phyloP scores from a whole-genome alignment of 164 flowering plant genomes.

The Hamamelis virginiana region DNA sequence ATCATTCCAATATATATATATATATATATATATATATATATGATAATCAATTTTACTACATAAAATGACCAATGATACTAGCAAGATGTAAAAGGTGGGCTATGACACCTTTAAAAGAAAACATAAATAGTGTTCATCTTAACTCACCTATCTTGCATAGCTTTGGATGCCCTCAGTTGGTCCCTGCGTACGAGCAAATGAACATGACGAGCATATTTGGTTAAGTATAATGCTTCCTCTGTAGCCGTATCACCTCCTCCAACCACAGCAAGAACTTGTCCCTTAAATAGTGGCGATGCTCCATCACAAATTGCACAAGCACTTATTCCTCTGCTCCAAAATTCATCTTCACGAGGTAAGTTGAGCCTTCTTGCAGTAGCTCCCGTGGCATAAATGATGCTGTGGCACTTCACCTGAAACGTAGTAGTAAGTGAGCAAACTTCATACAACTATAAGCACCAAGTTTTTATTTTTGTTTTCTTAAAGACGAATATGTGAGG shows the following conservation, averaged over 20 bases:
- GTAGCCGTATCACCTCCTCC: slow-evolving; percentile 99
- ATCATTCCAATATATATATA: too few species aligned
- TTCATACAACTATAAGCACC: not conserved
- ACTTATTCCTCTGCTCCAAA: slow-evolving; percentile 97
- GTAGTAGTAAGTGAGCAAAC: not conserved
- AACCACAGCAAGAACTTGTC: slow-evolving; percentile 94
- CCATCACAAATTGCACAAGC: slow-evolving; percentile 99
- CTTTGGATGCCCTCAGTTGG: slow-evolving; percentile 87
- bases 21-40: too few species aligned
- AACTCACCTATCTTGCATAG: slow-evolving; percentile 96
- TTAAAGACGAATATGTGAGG: not conserved
- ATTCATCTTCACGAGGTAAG: slow-evolving; percentile 91
- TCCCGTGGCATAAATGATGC: slow-evolving; percentile 85
- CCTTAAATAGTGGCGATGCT: slow-evolving; percentile 89
- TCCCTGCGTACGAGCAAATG: slow-evolving; percentile 86
- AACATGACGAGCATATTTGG: slow-evolving; percentile 96
- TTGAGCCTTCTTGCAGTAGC: slow-evolving; percentile 85
- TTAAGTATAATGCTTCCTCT: slow-evolving; percentile 92
- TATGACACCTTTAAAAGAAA: not conserved
- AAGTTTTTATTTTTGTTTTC: not conserved
- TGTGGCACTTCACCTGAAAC: slow-evolving; percentile 82
- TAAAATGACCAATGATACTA: not conserved
- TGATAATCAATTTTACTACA: slow-evolving; percentile 1
- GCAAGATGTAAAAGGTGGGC: not conserved
- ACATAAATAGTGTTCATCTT: not conserved